Base-by-base conservation (phyloP, 2,329 filamentous ascomycete species). In the Aspergillus pseudonomiae region DNA sequence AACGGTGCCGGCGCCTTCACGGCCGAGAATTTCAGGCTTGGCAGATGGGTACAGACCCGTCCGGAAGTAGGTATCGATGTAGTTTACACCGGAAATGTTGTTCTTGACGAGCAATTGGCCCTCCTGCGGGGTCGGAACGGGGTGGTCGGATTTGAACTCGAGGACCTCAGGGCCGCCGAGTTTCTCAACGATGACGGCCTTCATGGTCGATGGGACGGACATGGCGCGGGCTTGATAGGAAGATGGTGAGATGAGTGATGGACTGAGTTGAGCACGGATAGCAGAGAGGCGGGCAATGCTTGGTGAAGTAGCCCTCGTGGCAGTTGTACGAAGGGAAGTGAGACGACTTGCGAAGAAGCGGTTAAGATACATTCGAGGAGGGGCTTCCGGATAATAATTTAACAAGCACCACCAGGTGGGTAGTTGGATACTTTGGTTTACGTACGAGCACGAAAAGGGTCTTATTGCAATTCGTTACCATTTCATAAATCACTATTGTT, bases 11-110 rank as follows among this genome's bases (percentile, higher is more conserved):
- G 88, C 85, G 63, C 85, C 91, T 81, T 97, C 94, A 71, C 90
- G 89, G 65, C 94, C 93, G 24, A 94, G 89, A 57, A 89, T 88
- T 71, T 91, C 85, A 5, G 93, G 94, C 70, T 91, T 88, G 1
- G 81, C 75, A 0, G 90, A 84, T 1, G 88, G 81, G 83, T 97
- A 97, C 57, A 96, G 86, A 12, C 94, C 94, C 14, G 86, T 88
- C 75, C 94, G 92, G 85, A 94, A 96, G 80, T 97, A 96, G 45
- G 86, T 96, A 79, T 97, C 94, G 73, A 97, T 96, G 80, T 86
- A 97, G 80, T 97, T 97, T 65, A 97, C 82, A 64, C 93, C 94
- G 56, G 90, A 84, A 75, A 86, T 91, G 67, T 89, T 87, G 78
- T 96, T 96, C 79, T 90, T 91, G 63, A 97, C 86, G 4, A 97